Evolutionary conservation across 1,139 yeast genomes (phyloP).

Genomic region (Geotrichum europaeum): DNA sequence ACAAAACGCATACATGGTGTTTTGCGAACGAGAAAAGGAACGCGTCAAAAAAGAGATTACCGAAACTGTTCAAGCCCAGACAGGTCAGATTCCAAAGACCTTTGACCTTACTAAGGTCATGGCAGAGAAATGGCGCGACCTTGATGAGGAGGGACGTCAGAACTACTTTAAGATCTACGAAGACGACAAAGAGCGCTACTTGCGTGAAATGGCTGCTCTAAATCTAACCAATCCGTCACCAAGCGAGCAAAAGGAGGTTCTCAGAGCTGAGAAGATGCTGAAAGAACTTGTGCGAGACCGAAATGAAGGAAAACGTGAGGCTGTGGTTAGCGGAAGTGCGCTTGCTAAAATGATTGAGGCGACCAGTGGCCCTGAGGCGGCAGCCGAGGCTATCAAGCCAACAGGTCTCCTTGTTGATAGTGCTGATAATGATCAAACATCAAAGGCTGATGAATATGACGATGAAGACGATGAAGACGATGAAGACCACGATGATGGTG

Average conservation of each 20-base stretch:
- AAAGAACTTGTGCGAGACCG: slow-evolving; percentile 10
- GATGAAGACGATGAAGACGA: background rate
- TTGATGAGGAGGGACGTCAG: slow-evolving; percentile 62
- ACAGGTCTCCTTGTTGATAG: background rate
- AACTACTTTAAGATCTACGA: slow-evolving; percentile 75
- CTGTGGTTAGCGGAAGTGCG: slow-evolving; percentile 3
- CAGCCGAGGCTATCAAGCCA: background rate
- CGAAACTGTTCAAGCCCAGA: slow-evolving; percentile 42
- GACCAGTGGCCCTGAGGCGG: background rate
- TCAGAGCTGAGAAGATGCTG: slow-evolving; percentile 7
- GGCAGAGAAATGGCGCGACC: slow-evolving; percentile 81
- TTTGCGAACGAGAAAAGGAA: slow-evolving; percentile 82
- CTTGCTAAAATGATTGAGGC: slow-evolving; percentile 6
- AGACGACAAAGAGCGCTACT: slow-evolving; percentile 72
- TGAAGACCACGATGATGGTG: background rate
- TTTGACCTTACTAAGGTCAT: slow-evolving; percentile 66
- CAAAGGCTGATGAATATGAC: background rate
- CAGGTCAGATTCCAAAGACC: slow-evolving; percentile 22
- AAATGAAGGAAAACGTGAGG: slow-evolving; percentile 16
- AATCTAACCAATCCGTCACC: slow-evolving; percentile 32
- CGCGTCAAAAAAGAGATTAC: slow-evolving; percentile 53
- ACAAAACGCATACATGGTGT: slow-evolving; percentile 79
- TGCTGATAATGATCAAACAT: background rate
- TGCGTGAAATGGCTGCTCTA: slow-evolving; percentile 65
- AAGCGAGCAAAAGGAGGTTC: slow-evolving; percentile 20